A percentile compares a stretch with the other conserved stretches of the same genome.
These are phyloP conservation scores for Penicillium mononematosum DNA, from an alignment of 495 filamentous ascomycete species.

Conservation along the genomic window DNA sequence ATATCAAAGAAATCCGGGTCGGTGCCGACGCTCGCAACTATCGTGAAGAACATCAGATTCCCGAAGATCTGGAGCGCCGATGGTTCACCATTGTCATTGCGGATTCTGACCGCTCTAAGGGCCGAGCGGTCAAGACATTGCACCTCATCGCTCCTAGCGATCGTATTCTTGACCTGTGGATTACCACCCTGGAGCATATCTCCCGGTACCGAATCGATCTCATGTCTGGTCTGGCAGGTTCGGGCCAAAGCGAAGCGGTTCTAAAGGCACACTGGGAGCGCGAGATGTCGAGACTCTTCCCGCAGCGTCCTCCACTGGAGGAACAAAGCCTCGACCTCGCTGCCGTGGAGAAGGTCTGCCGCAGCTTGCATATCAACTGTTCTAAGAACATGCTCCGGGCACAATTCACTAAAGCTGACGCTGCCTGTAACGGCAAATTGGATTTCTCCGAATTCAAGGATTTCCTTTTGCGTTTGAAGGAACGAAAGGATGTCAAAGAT, in stretches of 20 bases:
- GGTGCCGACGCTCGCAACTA: constrained; percentile 87
- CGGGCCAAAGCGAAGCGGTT: constrained; percentile 70
- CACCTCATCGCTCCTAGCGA: constrained; percentile 78
- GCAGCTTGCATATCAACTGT: constrained; percentile 84
- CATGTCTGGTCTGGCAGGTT: constrained; percentile 79
- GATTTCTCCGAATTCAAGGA: constrained; percentile 74
- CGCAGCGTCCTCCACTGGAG: constrained; percentile 51
- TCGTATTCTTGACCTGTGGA: constrained; percentile 73
- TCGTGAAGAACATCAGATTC: constrained; percentile 73
- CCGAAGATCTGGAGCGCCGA: constrained; percentile 58
- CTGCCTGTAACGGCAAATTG: constrained; percentile 56
- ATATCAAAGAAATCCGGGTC: constrained; percentile 84
- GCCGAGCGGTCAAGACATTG: constrained; percentile 67
- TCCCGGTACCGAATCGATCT: constrained; percentile 80
- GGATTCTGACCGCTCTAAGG: constrained; percentile 64
- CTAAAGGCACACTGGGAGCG: constrained; percentile 78
- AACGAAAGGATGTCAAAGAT: constrained; percentile 71
- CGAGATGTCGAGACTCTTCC: constrained; percentile 74
- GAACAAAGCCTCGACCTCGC: constrained; percentile 71
- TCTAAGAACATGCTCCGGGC: constrained; percentile 67
- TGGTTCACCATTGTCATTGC: constrained; percentile 90
- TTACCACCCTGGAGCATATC: constrained; percentile 72
- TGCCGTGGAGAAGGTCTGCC: constrained; percentile 78
- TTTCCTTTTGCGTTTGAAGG: constrained; percentile 79
- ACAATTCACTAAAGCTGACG: constrained; percentile 77